Base-by-base conservation (phyloP, 129 eudicot species). In the Saussurea involucrata region DNA sequence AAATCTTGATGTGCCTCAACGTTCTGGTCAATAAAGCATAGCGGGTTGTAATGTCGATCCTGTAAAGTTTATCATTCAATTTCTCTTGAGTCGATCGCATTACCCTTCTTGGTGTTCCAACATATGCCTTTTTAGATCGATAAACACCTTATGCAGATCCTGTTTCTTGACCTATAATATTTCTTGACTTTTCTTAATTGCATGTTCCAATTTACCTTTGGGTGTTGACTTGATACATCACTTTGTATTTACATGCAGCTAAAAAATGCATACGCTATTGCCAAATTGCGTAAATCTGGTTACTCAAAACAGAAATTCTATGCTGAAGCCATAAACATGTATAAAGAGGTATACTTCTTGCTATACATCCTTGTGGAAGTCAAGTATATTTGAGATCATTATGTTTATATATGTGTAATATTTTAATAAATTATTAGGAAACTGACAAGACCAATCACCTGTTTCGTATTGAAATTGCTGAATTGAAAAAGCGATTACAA, bases 231-330 rank as follows among this genome's bases (percentile, higher is more conserved):
- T 80, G 74, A 70, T 63, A 69, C 72, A 79, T 76, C 63, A 28
- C 24, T 24, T 60, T 82, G 75, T 76, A 34, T 65, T 65, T 69
- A 42, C 71, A 46, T 74, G 81, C 93, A 94, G 98, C 85, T 94
- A 37, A 94, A 87, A 88, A 89, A 82, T 89, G 97, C 97, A 18
- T 89, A 94, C 66, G 98, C 98, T 34, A 86, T 94, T 75, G 76
- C 85, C 63, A 91, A 94, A 81, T 74, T 94, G 64, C 79, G 98
- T 53, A 94, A 87, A 76, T 24, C 88, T 79, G 98, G 98, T 55
- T 94, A 94, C 80, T 89, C 97, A 75, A 94, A 91, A 66, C 67
- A 87, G 74, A 81, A 83, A 84, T 94, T 94, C 77, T 94, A 94
- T 65, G 20, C 58, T 4, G 98, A 94, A 82, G 96, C 97, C 69